Evolutionary conservation across 2,329 filamentous ascomycete species (phyloP).

Genomic region (Arthroderma sp.): DNA sequence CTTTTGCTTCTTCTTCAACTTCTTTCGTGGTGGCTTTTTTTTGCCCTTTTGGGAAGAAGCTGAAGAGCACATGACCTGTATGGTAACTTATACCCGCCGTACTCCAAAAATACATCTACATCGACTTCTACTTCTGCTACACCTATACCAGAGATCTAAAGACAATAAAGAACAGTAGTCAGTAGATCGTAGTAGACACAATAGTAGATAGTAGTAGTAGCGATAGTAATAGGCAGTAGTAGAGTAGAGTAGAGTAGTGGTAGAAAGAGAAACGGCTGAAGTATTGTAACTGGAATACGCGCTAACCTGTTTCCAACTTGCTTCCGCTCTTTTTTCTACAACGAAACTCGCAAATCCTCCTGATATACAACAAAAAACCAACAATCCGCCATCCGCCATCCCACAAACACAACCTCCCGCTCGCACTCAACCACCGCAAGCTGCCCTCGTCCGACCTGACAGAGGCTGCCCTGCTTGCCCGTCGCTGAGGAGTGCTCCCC

Average conservation of each 20-base stretch:
- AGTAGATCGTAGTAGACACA: too few relatives aligned
- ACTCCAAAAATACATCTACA: too few relatives aligned
- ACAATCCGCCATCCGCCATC: neutral
- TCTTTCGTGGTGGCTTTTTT: slow-evolving; percentile 6
- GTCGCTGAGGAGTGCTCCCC: slow-evolving; percentile 5
- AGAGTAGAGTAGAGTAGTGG: too few relatives aligned
- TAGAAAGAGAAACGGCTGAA: too few relatives aligned
- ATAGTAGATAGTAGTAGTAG: too few relatives aligned
- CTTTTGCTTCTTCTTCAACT: slow-evolving; percentile 9
- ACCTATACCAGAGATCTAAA: too few relatives aligned
- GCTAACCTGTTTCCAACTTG: too few relatives aligned
- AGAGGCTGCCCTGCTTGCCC: neutral
- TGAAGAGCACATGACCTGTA: neutral
- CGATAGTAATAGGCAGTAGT: too few relatives aligned
- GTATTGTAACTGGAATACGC: too few relatives aligned
- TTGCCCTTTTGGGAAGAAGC: slow-evolving; percentile 1
- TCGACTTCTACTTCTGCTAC: too few relatives aligned
- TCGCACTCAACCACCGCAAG: neutral
- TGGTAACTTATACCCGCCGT: neutral
- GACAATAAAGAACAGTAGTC: too few relatives aligned
- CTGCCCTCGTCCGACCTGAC: neutral
- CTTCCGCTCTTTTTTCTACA: too few relatives aligned
- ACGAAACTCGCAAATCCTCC: neutral
- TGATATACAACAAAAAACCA: neutral
- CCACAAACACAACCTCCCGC: neutral